Evolutionary conservation across 768 basidiomycete species (phyloP), one percentile per base, ranked within the genome.

Genomic region (Leccinum ochraceum): DNA sequence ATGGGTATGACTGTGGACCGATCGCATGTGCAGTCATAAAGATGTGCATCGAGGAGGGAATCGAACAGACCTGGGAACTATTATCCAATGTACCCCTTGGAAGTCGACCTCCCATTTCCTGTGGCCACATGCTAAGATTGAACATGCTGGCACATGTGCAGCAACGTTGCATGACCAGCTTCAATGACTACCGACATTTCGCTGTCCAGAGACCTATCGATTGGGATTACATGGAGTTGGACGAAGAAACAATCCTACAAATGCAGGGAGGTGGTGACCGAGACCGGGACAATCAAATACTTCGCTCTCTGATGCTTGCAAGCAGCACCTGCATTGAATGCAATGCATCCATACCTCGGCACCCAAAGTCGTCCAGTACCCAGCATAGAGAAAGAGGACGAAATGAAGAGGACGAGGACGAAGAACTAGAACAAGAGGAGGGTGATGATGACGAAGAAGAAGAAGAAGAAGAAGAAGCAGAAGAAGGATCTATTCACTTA

Each of bases 1-100:
- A 60, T 60, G 60, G 60, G 2, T 60, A 60, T 22, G 51, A 60
- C 36, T 60, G 55, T 53, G 55, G 60, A n/a, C 60, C 60, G 1
- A 60, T 52, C 14, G 10, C 42, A 3, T 53, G 50, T 37, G 22
- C 50, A 3, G 4, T 60, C 1, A 46, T 60, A 10, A 24, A n/a
- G 16, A 53, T 2, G n/a, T 57, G 28, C n/a, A 57, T 60, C 7
- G 50, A 60, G 4, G 14, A 57, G 16, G 42, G 60, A 0, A 8
- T 53, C 1, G 4, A 39, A 4, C 9, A 37, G 9, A 53, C 14
- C 8, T 57, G 50, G 28, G 11, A 4, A 0, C 28, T 50, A 2
- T 7, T 57, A 2, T 36, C 22, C 1, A 22, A 24, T 3, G 14
- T 11, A 9, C 10, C 49, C 22, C 3, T 28, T 13, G 22, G 22